Conservation (phyloP, 768 basidiomycete species). For the Tulasnella sp. region DNA sequence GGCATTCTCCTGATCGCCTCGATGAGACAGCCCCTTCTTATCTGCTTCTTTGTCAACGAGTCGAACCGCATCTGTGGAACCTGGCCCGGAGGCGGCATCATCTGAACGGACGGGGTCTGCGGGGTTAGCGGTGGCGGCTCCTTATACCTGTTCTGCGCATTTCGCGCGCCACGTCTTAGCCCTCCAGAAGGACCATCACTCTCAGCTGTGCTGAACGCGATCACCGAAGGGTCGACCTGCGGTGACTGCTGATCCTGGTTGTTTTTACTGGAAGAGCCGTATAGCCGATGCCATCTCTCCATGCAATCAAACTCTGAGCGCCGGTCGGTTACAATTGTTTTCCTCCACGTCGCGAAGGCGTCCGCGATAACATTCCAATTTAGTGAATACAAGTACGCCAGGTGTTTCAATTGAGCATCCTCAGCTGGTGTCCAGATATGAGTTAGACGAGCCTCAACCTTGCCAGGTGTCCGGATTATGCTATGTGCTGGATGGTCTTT, state of each 20-base stretch:
- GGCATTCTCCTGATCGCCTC: slow-evolving; percentile 20
- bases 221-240: not conserved
- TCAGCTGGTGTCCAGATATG: slow-evolving; percentile 25
- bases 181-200: slow-evolving; percentile 5
- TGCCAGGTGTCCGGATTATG: slow-evolving; percentile 4
- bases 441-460: slow-evolving; percentile 7
- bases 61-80: not conserved
- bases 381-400: slow-evolving; percentile 30
- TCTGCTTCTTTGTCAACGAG: slow-evolving; percentile 13
- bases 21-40: slow-evolving; percentile 8
- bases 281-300: slow-evolving; percentile 29
- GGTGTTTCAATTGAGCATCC: slow-evolving; percentile 28
- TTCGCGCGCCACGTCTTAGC: not conserved
- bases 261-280: not conserved
- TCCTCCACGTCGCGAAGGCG: slow-evolving; percentile 32
- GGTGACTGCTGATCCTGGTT: not conserved
- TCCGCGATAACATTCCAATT: slow-evolving; percentile 38
- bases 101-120: not conserved
- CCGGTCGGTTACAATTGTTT: slow-evolving; percentile 29
- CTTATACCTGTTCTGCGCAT: not conserved
- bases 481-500: slow-evolving; percentile 3
- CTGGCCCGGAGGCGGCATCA: slow-evolving; percentile 10
- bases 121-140: slow-evolving; percentile 1
- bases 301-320: slow-evolving; percentile 33
- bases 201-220: not conserved